A percentile compares a stretch with the other conserved stretches of the same genome.
phyloP scores from a whole-genome alignment of 2,329 filamentous ascomycete genomes.

The Ophiostoma sp. region DNA sequence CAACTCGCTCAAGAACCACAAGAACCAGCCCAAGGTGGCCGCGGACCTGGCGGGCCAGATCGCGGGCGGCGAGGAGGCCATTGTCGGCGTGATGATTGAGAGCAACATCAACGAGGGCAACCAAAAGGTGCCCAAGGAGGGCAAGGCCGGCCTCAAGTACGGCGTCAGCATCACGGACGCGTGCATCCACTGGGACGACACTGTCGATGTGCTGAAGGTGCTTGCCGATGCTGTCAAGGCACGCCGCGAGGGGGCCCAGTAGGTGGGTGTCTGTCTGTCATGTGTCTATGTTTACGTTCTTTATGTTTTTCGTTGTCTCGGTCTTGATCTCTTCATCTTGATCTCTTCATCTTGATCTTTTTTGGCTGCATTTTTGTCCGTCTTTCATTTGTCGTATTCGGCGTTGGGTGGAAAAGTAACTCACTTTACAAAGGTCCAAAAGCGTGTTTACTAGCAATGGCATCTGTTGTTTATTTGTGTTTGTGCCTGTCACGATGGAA shows the following conservation, averaged over 20 bases:
- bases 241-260: slow-evolving; percentile 49
- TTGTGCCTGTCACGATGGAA: too few species aligned
- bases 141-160: slow-evolving; percentile 78
- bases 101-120: slow-evolving; percentile 92
- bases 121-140: slow-evolving; percentile 87
- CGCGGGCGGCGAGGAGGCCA: slow-evolving; percentile 70
- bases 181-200: slow-evolving; percentile 92
- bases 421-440: background rate
- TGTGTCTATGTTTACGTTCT: background rate
- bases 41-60: slow-evolving; percentile 78
- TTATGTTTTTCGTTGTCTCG: background rate
- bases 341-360: background rate
- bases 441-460: background rate
- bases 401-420: slow-evolving; percentile 3
- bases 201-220: slow-evolving; percentile 67
- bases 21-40: slow-evolving; percentile 93
- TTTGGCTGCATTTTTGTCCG: background rate
- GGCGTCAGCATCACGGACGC: slow-evolving; percentile 97
- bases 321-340: background rate
- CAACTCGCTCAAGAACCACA: slow-evolving; percentile 93
- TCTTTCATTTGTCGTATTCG: background rate
- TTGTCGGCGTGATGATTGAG: slow-evolving; percentile 99
- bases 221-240: slow-evolving; percentile 76
- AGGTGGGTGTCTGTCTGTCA: too few species aligned
- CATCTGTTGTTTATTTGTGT: too few species aligned